Evolutionary conservation across 352 stramenopile species (phyloP), one percentile per base, ranked within the genome.

Genomic region (Phytophthora megakarya): DNA sequence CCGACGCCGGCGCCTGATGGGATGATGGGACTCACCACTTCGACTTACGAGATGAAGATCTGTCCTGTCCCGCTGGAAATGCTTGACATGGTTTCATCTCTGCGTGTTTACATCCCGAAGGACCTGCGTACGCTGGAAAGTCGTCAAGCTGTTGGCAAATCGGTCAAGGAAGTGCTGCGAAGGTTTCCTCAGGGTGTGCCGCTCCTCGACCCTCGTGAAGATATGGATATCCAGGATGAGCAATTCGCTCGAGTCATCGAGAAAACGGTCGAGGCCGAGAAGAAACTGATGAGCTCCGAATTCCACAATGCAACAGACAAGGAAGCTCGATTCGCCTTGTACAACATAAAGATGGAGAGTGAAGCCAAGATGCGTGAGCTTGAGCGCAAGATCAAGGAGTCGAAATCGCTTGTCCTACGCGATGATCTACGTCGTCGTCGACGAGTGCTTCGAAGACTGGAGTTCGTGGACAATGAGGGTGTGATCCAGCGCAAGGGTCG

Each of bases 401-500:
- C 86, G 42, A 96, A 99, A 81, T 96, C 85, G 5, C 90, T 99
- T 39, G 95, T 98, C 16, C 92, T 99, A 83, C 97, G 97, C 54
- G 97, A 98, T 40, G 89, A 97, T 39, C 71, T 99, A 46, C 91
- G 95, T 54, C 93, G 97, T 37, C 98, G 98, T 67, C 98, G 98
- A 58, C 80, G 93, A 48, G 97, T 99, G 23, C 81, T 99, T 37
- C 93, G 96, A 19, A 82, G 97, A 35, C 78, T 99, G 10, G 97
- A 98, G 32, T 98, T 99, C 75, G 95, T 99, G 4, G 93, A 98
- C 71, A 86, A 88, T 40, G 89, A 98, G 23, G 88, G 89, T 15
- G 96, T 99, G 38, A 99, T 99, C 67, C 95, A 99, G 73, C 95
- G 97, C n/a, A 99, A 99, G 81, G 98, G 98, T 30, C 88, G 97